phyloP scores from a whole-genome alignment of 1,139 yeast genomes.

The Hyphopichia wangnamkhiaoensis region DNA sequence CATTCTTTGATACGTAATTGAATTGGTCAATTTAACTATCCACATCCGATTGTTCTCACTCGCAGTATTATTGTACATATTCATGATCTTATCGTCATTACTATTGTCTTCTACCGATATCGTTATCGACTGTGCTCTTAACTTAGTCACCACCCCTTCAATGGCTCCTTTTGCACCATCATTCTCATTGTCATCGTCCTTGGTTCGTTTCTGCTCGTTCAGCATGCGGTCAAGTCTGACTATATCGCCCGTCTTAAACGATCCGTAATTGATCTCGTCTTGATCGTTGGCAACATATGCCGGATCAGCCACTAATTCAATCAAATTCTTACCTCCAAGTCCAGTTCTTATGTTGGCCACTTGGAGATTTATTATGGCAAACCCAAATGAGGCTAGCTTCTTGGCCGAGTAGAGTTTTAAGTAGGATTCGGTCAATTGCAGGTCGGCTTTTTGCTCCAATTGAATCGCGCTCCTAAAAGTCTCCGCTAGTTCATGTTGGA shows the following conservation, averaged over 20 bases:
- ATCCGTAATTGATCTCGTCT: conserved; percentile 52
- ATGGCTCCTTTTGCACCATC: conserved; percentile 27
- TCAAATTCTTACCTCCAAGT: conserved; percentile 71
- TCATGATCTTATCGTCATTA: conserved; percentile 45
- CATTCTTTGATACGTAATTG: conserved; percentile 78
- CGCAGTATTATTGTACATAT: conserved; percentile 45
- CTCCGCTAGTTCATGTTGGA: conserved; percentile 29
- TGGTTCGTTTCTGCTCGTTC: conserved; percentile 25
- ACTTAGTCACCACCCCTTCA: conserved; percentile 64
- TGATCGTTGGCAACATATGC: conserved; percentile 42
- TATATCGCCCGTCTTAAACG: conserved; percentile 77
- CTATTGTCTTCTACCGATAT: conserved; percentile 63
- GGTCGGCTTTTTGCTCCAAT: conserved; percentile 62
- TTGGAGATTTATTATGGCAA: conserved; percentile 69
- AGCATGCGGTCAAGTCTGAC: conserved; percentile 51
- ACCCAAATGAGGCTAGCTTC: conserved; percentile 64
- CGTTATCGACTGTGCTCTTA: conserved; percentile 45
- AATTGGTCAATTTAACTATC: conserved; percentile 68
- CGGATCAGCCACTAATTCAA: conserved; percentile 67
- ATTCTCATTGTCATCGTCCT: conserved; percentile 19
- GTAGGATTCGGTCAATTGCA: conserved; percentile 51
- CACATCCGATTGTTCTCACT: conserved; percentile 48
- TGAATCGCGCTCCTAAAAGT: conserved; percentile 53
- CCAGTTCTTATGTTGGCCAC: conserved; percentile 70
- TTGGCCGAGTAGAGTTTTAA: conserved; percentile 60